Percentiles rank a stretch among this genome's conserved stretches.
These are phyloP conservation scores for Boeremia exigua DNA, from an alignment of 2,329 filamentous ascomycete genomes.

Conservation along the genomic window DNA sequence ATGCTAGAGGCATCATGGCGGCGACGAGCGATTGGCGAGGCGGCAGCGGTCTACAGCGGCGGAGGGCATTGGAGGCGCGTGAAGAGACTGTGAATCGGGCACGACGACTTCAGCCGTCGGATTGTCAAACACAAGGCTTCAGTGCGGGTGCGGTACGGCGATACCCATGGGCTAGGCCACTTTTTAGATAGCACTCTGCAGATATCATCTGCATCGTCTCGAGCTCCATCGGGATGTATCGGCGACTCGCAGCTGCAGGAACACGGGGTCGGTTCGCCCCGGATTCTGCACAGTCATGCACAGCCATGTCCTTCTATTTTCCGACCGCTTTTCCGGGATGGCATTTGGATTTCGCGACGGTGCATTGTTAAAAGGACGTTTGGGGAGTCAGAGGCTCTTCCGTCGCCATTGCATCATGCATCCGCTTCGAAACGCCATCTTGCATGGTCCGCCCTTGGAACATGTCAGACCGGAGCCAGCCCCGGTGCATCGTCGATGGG, in stretches of 20 bases:
- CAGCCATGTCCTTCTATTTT: neutral
- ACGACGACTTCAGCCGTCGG: constrained; percentile 6
- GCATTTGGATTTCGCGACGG: neutral
- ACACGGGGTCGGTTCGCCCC: constrained; percentile 13
- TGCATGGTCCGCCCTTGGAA: neutral
- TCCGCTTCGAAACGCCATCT: neutral
- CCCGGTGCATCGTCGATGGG: constrained; percentile 2
- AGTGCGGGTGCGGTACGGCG: constrained; percentile 3
- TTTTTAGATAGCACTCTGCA: constrained; percentile 12
- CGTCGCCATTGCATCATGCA: neutral
- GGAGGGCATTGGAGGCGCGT: constrained; percentile 15
- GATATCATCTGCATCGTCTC: constrained; percentile 1
- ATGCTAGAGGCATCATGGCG: constrained; percentile 11
- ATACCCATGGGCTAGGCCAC: constrained; percentile 11
- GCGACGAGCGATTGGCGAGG: constrained; percentile 14
- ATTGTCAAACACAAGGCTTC: constrained; percentile 11
- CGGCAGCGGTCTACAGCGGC: constrained; percentile 10
- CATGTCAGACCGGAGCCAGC: neutral
- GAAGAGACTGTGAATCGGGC: constrained; percentile 1
- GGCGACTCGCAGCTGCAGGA: constrained; percentile 10
- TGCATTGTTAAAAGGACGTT: neutral
- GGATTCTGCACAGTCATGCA: constrained; percentile 5
- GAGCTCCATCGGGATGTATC: constrained; percentile 5
- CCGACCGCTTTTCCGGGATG: constrained; percentile 9
- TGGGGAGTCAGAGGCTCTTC: neutral